These are phyloP conservation scores for Nyctanthes arbortristis DNA, from an alignment of 257 asterid species.

Conservation along the genomic window DNA sequence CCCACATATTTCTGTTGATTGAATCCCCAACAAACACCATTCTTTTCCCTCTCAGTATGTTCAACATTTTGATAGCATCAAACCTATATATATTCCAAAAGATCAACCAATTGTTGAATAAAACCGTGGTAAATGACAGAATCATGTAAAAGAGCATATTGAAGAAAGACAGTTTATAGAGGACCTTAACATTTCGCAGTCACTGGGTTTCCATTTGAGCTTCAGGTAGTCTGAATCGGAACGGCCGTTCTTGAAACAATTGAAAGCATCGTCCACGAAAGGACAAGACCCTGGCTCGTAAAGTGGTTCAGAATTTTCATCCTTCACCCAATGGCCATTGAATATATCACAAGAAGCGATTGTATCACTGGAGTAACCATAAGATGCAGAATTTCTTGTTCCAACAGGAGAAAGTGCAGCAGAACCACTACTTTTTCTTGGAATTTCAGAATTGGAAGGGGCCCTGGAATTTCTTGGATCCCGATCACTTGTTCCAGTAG, in stretches of 20 bases:
- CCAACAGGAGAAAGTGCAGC: background rate
- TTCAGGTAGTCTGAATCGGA: conserved; percentile 43
- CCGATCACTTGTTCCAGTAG: background rate
- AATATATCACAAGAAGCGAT: conserved; percentile 43
- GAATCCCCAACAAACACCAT: conserved; percentile 74
- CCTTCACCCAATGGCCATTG: conserved; percentile 51
- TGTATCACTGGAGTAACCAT: background rate
- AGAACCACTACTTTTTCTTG: background rate
- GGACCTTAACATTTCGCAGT: conserved; percentile 61
- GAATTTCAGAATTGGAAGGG: background rate
- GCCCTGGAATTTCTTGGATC: conserved; percentile 10
- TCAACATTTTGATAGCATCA: conserved; percentile 55
- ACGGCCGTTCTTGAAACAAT: conserved; percentile 66
- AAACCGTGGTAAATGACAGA: background rate
- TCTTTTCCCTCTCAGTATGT: conserved; percentile 50
- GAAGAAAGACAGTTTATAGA: background rate
- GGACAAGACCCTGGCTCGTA: conserved; percentile 55
- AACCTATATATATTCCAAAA: conserved; percentile 35
- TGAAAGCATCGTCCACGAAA: conserved; percentile 48
- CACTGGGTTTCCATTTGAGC: conserved; percentile 55
- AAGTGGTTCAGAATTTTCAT: conserved; percentile 30
- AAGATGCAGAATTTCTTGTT: background rate
- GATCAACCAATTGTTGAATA: background rate
- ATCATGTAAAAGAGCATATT: background rate
- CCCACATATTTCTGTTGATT: conserved; percentile 72